phyloP scores from a whole-genome alignment of 306 rosid genomes.

The Trifolium dubium region DNA sequence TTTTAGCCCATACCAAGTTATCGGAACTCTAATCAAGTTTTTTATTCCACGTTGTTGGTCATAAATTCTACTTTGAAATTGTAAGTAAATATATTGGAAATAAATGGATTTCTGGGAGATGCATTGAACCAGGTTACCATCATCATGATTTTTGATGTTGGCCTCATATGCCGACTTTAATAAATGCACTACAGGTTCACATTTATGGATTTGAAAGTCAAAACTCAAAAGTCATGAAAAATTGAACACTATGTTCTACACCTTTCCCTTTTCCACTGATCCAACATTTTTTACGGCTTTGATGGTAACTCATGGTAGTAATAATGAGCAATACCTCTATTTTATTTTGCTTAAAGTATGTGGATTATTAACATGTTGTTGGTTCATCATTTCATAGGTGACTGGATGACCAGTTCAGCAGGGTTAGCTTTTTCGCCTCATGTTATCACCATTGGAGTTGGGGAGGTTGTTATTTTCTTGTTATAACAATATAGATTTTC shows the following conservation, averaged over 20 bases:
- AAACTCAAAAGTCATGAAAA: not conserved
- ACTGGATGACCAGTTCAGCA: slow-evolving; percentile 98
- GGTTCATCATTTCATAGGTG: slow-evolving; percentile 59
- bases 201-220: not conserved
- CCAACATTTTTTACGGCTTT: not conserved
- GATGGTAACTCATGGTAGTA: slow-evolving; percentile 15
- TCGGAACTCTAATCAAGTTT: slow-evolving; percentile 11
- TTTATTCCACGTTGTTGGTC: not conserved
- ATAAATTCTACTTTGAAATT: not conserved
- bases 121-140: not conserved
- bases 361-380: slow-evolving; percentile 31
- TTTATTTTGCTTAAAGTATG: slow-evolving; percentile 6
- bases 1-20: slow-evolving; percentile 18
- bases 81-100: not conserved
- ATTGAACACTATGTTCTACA: not conserved
- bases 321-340: not conserved
- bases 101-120: slow-evolving; percentile 27
- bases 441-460: slow-evolving; percentile 75
- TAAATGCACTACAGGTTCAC: not conserved
- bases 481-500: slow-evolving; percentile 12
- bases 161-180: slow-evolving; percentile 1
- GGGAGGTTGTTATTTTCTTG: slow-evolving; percentile 68
- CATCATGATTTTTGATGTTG: slow-evolving; percentile 21
- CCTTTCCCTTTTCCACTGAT: slow-evolving; percentile 9
- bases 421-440: slow-evolving; percentile 97